These are phyloP conservation scores for Helotiales sp. DNA, from an alignment of 2,329 filamentous ascomycete genomes.

Conservation along the genomic window DNA sequence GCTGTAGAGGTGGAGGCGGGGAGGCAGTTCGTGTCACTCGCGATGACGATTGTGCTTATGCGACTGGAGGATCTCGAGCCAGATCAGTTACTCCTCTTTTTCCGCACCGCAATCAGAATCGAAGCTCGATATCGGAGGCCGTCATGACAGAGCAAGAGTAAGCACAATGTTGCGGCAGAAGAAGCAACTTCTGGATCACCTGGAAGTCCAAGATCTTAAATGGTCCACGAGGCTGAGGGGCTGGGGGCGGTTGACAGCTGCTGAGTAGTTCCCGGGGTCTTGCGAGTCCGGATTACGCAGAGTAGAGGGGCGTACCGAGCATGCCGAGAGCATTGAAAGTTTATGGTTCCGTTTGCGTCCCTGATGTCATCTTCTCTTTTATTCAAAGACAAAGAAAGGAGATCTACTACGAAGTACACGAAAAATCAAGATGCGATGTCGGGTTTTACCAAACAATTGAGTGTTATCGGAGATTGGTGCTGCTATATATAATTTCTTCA, in stretches of 20 bases:
- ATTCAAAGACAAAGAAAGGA: no score
- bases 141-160: neutral
- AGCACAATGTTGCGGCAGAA: neutral
- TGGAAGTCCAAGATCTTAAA: no score
- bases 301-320: neutral
- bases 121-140: neutral
- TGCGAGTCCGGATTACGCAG: slow-evolving; percentile 3
- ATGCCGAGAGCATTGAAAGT: no score
- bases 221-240: neutral
- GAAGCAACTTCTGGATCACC: neutral
- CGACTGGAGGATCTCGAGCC: neutral
- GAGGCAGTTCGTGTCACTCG: slow-evolving; percentile 3
- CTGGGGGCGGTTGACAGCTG: neutral
- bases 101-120: slow-evolving; percentile 1
- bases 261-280: neutral
- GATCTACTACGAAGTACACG: no score
- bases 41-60: slow-evolving; percentile 18
- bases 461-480: slow-evolving; percentile 7
- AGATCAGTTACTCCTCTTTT: neutral
- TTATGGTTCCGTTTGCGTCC: neutral
- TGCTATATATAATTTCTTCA: slow-evolving; percentile 7
- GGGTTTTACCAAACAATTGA: no score
- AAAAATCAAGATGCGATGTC: no score
- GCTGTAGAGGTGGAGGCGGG: slow-evolving; percentile 19
- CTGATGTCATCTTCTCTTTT: neutral